phyloP scores from a whole-genome alignment of 2,329 filamentous ascomycete genomes.

The Amauroascus verrucosus region DNA sequence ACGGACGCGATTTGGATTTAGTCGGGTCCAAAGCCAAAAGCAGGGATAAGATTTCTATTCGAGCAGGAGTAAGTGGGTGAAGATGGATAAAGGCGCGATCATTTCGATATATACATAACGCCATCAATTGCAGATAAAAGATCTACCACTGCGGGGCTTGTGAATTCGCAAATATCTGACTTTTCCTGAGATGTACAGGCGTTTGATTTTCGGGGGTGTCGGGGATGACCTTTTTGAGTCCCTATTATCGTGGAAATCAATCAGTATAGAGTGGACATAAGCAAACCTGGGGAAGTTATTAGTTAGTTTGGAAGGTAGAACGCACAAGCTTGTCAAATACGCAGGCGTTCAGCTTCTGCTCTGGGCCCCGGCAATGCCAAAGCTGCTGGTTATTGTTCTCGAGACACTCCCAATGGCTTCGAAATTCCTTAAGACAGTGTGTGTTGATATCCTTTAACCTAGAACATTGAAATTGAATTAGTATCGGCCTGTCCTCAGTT shows the following conservation, averaged over 20 bases:
- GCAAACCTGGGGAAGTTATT: background rate
- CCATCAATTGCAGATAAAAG: background rate
- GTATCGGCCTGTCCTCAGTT: background rate
- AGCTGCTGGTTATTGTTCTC: constrained; percentile 97
- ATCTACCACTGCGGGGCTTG: background rate
- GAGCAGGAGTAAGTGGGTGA: constrained; percentile 1
- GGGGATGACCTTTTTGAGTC: constrained; percentile 71
- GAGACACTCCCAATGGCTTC: constrained; percentile 86
- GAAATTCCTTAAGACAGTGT: constrained; percentile 83
- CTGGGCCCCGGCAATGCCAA: constrained; percentile 82
- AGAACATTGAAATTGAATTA: constrained; percentile 13
- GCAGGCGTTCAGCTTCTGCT: constrained; percentile 88
- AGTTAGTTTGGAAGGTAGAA: constrained; percentile 17
- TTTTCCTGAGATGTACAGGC: constrained; percentile 62
- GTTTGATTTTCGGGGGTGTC: constrained; percentile 58
- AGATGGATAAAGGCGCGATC: constrained; percentile 20
- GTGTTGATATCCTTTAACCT: constrained; percentile 95
- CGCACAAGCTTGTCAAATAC: constrained; percentile 90
- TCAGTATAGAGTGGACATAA: constrained; percentile 8
- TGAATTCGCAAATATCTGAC: constrained; percentile 36
- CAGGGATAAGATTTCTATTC: constrained; percentile 1
- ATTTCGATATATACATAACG: constrained; percentile 25
- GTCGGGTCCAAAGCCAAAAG: background rate
- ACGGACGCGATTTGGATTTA: background rate
- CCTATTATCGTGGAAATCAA: constrained; percentile 46